Evolutionary conservation across 164 flowering plant genomes (phyloP).

Genomic region (Houttuynia cordata): DNA sequence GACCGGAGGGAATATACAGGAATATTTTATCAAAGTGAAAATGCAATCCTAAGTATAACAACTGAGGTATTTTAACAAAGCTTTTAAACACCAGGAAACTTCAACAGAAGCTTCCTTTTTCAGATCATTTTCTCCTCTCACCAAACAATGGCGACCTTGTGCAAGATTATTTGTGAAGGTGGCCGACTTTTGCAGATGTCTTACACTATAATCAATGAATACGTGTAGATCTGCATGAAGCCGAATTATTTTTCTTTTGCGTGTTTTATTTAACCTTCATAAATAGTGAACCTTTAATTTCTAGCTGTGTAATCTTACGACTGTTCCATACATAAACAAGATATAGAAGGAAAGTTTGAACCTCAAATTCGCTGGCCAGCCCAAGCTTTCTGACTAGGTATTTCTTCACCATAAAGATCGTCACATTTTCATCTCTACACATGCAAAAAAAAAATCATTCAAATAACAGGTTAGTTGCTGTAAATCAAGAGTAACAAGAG

Average conservation of each 20-base stretch:
- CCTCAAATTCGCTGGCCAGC: conserved; percentile 27
- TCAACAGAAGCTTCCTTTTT: neutral
- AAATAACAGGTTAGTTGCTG: no score
- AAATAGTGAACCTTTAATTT: no score
- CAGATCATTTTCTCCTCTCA: neutral
- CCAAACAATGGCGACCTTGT: no score
- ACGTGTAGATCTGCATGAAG: neutral
- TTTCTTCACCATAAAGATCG: conserved; percentile 24
- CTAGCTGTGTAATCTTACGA: neutral
- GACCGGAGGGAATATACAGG: no score
- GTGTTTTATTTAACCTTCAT: no score
- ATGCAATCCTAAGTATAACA: no score
- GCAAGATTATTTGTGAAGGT: neutral
- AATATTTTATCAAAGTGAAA: no score
- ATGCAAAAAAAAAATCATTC: neutral
- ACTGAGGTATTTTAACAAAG: no score
- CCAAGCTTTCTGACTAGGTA: conserved; percentile 31
- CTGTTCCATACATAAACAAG: neutral
- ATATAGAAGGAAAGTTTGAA: conserved; percentile 5
- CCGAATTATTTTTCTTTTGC: no score
- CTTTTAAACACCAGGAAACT: no score
- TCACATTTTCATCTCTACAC: conserved; percentile 21
- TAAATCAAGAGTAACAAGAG: no score
- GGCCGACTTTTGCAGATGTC: neutral
- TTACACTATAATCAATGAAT: no score